phyloP scores from a whole-genome alignment of 805 yeast genomes.

The Saccharomycopsis capsularis region DNA sequence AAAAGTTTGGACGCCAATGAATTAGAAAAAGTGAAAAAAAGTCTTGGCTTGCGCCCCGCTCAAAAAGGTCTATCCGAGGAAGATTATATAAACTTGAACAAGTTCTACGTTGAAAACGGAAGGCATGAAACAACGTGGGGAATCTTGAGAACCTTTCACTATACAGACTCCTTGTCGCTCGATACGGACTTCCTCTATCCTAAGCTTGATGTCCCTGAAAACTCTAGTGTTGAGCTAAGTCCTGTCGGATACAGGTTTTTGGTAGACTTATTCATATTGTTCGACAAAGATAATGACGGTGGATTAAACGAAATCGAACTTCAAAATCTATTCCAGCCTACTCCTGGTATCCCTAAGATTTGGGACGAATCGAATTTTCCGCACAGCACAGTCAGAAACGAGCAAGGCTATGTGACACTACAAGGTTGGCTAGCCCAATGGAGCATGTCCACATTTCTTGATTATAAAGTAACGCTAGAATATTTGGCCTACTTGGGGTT shows the following conservation, averaged over 20 bases:
- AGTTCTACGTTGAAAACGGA: conserved; percentile 81
- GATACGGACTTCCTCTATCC: conserved; percentile 79
- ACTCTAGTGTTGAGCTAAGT: conserved; percentile 81
- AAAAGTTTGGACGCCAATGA: conserved; percentile 38
- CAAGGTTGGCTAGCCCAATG: conserved; percentile 99
- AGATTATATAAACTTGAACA: conserved; percentile 74
- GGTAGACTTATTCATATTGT: conserved; percentile 80
- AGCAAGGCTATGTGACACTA: conserved; percentile 78
- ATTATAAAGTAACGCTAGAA: conserved; percentile 75
- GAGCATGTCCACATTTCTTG: conserved; percentile 92
- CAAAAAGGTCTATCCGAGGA: conserved; percentile 54
- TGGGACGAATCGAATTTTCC: conserved; percentile 91
- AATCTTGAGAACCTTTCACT: conserved; percentile 76
- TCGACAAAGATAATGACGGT: conserved; percentile 95
- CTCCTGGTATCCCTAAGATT: conserved; percentile 84
- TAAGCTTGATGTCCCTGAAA: conserved; percentile 60
- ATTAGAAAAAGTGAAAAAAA: conserved; percentile 36
- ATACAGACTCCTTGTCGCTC: conserved; percentile 85
- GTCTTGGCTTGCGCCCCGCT: conserved; percentile 24
- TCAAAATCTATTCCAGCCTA: conserved; percentile 64
- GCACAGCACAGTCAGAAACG: conserved; percentile 79
- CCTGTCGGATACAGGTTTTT: conserved; percentile 89
- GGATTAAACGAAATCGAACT: conserved; percentile 78
- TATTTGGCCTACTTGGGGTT: conserved; percentile 89
- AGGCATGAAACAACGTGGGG: conserved; percentile 98